Evolutionary conservation across 106 monocot genomes (phyloP).

Genomic region (Allium cepa): DNA sequence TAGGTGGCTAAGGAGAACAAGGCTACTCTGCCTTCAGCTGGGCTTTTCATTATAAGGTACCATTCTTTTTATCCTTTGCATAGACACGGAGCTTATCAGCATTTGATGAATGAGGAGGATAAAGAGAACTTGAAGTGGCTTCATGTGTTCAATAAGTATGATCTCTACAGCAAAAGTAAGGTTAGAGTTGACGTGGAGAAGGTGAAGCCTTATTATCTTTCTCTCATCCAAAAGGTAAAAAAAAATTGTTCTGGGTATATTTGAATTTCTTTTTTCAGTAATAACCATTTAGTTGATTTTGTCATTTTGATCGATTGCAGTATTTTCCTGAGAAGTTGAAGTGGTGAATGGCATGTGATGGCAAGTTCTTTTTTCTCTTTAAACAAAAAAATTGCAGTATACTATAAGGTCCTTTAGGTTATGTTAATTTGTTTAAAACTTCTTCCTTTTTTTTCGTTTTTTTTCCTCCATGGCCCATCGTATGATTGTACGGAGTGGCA

Average conservation of each 20-base stretch:
- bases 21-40: conserved; percentile 69
- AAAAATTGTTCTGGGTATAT: not conserved
- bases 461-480: too few relatives aligned
- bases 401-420: too few relatives aligned
- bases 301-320: conserved; percentile 22
- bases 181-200: conserved; percentile 70
- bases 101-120: conserved; percentile 7
- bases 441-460: too few relatives aligned
- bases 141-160: conserved; percentile 83
- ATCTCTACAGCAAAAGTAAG: conserved; percentile 92
- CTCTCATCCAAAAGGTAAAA: conserved; percentile 82
- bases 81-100: not conserved
- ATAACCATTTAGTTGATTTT: not conserved
- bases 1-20: conserved; percentile 87
- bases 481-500: too few relatives aligned
- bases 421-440: too few relatives aligned
- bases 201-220: conserved; percentile 83
- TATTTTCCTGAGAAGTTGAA: conserved; percentile 67
- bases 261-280: not conserved
- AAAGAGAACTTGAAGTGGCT: conserved; percentile 80
- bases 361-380: too few relatives aligned
- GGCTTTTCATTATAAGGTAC: conserved; percentile 76
- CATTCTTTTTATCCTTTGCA: conserved; percentile 75
- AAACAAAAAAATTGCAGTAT: too few relatives aligned
- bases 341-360: conserved; percentile 33